Conservation (phyloP, 495 filamentous ascomycete genomes). For the Glonium stellatum region DNA sequence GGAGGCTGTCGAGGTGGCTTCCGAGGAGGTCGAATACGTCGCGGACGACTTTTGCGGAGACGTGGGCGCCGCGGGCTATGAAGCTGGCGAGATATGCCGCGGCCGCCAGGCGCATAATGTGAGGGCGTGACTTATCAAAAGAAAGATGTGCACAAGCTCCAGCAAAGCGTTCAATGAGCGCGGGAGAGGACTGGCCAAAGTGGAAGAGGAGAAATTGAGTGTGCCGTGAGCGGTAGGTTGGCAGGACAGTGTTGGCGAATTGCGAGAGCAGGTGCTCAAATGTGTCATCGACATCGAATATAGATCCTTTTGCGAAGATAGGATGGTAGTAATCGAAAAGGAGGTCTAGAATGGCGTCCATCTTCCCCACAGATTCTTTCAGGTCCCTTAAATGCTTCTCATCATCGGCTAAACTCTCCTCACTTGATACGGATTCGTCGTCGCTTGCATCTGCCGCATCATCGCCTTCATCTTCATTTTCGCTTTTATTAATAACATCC, state of each 20-base stretch:
- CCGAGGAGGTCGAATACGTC: slow-evolving; percentile 71
- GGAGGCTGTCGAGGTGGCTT: slow-evolving; percentile 62
- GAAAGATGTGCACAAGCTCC: slow-evolving; percentile 68
- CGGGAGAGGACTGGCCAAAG: slow-evolving; percentile 70
- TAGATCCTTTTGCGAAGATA: slow-evolving; percentile 48
- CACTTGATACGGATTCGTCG: slow-evolving; percentile 32
- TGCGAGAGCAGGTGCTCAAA: slow-evolving; percentile 72
- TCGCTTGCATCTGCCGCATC: slow-evolving; percentile 43
- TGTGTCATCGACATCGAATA: slow-evolving; percentile 42
- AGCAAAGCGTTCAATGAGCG: slow-evolving; percentile 71
- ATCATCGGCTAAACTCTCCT: slow-evolving; percentile 37
- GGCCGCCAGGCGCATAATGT: slow-evolving; percentile 68
- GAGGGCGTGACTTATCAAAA: slow-evolving; percentile 54
- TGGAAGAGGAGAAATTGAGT: slow-evolving; percentile 91
- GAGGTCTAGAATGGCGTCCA: slow-evolving; percentile 85
- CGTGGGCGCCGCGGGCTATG: slow-evolving; percentile 75
- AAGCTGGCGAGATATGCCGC: slow-evolving; percentile 93
- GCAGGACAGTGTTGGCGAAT: slow-evolving; percentile 78
- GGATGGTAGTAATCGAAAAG: slow-evolving; percentile 77
- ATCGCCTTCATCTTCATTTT: slow-evolving; percentile 36
- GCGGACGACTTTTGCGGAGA: slow-evolving; percentile 65
- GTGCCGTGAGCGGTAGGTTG: slow-evolving; percentile 79
- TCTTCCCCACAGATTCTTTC: slow-evolving; percentile 75
- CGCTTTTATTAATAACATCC: slow-evolving; percentile 2
- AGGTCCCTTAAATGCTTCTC: slow-evolving; percentile 51